Conservation (phyloP, 1,284 basidiomycete genomes). For the Malassezia psittaci region DNA sequence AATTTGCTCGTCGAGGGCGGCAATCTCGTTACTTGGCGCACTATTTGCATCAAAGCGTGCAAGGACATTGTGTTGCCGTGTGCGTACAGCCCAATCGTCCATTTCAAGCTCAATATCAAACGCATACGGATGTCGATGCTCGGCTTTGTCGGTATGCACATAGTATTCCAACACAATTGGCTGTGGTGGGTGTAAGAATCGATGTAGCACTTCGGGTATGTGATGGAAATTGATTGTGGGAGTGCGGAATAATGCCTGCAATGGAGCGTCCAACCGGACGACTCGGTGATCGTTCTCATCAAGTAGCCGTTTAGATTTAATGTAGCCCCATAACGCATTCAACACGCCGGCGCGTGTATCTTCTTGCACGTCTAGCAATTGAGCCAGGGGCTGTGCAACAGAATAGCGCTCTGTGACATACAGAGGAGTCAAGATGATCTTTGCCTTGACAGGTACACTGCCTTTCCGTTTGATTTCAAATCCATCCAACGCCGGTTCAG, state of each 20-base stretch:
- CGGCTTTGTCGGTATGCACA: constrained; percentile 43
- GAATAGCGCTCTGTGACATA: constrained; percentile 80
- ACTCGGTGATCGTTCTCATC: constrained; percentile 76
- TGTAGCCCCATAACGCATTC: constrained; percentile 80
- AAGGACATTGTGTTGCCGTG: constrained; percentile 63
- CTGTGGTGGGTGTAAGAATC: constrained; percentile 65
- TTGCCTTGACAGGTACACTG: constrained; percentile 64
- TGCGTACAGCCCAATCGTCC: constrained; percentile 68
- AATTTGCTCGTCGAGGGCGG: constrained; percentile 64
- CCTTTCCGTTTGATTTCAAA: constrained; percentile 78
- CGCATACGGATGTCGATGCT: constrained; percentile 51
- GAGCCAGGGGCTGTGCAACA: constrained; percentile 65
- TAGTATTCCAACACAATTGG: constrained; percentile 75
- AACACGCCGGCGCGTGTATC: constrained; percentile 73
- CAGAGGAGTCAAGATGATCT: constrained; percentile 69
- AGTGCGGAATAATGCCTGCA: constrained; percentile 35
- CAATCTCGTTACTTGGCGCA: constrained; percentile 55
- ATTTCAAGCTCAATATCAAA: constrained; percentile 84
- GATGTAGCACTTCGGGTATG: constrained; percentile 74
- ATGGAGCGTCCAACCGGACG: constrained; percentile 60
- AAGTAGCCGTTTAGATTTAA: constrained; percentile 74
- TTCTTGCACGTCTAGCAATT: constrained; percentile 69
- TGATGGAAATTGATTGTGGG: constrained; percentile 67
- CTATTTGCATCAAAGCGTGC: constrained; percentile 61
- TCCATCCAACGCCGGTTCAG: constrained; percentile 56